Evolutionary conservation across 305 asterid species (phyloP).

Genomic region (Fraxinus platypoda): DNA sequence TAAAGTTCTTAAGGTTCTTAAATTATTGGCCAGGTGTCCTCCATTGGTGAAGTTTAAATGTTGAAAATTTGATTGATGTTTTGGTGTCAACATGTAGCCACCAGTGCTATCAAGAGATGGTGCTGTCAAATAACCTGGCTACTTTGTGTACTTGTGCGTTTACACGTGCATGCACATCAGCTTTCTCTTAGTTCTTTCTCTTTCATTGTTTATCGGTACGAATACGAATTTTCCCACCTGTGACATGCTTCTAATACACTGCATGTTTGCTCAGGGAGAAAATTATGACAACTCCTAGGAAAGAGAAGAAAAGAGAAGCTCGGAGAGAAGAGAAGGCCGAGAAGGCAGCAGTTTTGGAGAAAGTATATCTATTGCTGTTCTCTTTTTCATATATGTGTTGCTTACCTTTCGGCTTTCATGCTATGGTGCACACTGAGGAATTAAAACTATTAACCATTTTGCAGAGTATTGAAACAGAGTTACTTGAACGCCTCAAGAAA

Average conservation of each 20-base stretch:
- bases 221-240: neutral
- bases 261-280: constrained; percentile 58
- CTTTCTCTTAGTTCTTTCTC: neutral
- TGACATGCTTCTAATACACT: constrained; percentile 4
- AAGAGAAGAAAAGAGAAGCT: constrained; percentile 71
- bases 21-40: neutral
- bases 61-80: neutral
- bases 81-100: neutral
- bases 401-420: neutral
- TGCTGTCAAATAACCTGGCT: neutral
- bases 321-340: constrained; percentile 89
- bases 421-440: neutral
- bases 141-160: neutral
- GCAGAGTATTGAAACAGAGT: constrained; percentile 83
- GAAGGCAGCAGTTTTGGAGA: constrained; percentile 75
- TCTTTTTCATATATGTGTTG: neutral
- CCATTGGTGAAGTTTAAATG: neutral
- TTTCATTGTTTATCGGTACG: neutral
- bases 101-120: neutral
- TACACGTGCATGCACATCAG: no score
- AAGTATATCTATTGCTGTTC: constrained; percentile 30
- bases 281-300: constrained; percentile 79
- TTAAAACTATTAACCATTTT: constrained; percentile 22
- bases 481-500: constrained; percentile 65
- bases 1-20: neutral